These are phyloP conservation scores for Xylaria castorea DNA, from an alignment of 495 filamentous ascomycete genomes.

Conservation along the genomic window DNA sequence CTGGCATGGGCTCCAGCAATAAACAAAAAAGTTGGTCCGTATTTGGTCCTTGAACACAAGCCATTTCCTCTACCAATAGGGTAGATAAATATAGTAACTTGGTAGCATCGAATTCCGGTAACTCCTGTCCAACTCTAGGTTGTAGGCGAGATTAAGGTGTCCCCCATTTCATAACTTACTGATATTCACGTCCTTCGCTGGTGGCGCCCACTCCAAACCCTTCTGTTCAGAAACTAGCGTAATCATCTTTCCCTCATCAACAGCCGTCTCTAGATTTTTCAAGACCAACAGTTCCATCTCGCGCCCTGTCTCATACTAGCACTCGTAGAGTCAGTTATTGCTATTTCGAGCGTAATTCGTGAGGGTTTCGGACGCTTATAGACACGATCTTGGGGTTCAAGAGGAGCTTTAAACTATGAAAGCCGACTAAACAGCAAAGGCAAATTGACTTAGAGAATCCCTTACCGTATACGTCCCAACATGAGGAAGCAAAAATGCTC, in stretches of 20 bases:
- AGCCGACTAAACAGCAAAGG: not conserved
- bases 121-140: not conserved
- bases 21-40: not conserved
- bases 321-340: not conserved
- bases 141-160: not conserved
- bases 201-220: conserved; percentile 37
- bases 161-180: not conserved
- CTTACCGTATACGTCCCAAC: conserved; percentile 69
- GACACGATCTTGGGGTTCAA: not conserved
- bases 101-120: not conserved
- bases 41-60: not conserved
- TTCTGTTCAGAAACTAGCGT: conserved; percentile 76
- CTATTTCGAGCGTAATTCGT: no score
- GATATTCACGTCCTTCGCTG: not conserved
- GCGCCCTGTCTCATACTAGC: conserved; percentile 46
- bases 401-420: not conserved
- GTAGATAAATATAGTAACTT: not conserved
- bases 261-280: conserved; percentile 68
- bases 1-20: not conserved
- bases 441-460: not conserved
- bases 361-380: not conserved
- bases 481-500: conserved; percentile 79
- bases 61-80: not conserved
- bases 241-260: conserved; percentile 68
- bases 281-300: conserved; percentile 82